Conservation (phyloP, 495 filamentous ascomycete genomes). For the Sabuloglossum arenarium region DNA sequence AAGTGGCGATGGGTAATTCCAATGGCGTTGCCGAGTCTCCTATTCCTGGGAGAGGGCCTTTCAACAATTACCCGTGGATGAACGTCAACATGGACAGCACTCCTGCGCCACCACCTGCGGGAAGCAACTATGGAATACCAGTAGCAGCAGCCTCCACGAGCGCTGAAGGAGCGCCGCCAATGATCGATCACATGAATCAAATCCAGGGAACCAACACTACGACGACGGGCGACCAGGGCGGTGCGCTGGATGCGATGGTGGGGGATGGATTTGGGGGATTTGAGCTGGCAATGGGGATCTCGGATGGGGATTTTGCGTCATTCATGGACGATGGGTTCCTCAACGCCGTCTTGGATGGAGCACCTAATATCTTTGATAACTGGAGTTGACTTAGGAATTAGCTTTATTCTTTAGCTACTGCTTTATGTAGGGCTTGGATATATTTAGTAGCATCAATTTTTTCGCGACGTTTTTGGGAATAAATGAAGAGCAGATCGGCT, state of each 20-base stretch:
- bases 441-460: too few species aligned
- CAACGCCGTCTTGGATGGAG: constrained; percentile 1
- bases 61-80: background rate
- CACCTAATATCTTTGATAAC: background rate
- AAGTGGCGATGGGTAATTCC: constrained; percentile 11
- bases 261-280: background rate
- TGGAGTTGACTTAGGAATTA: background rate
- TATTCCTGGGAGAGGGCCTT: background rate
- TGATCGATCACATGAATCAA: background rate
- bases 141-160: background rate
- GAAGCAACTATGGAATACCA: background rate
- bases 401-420: background rate
- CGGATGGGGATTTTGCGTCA: constrained; percentile 1
- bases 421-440: background rate
- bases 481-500: too few species aligned
- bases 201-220: background rate
- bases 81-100: background rate
- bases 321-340: constrained; percentile 3
- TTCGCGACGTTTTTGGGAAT: too few species aligned
- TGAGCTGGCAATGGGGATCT: background rate
- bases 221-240: background rate
- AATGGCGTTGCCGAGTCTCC: constrained; percentile 5
- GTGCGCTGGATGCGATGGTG: background rate
- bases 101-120: background rate
- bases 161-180: background rate